phyloP scores from a whole-genome alignment of 129 eudicot genomes.

The Sambucus nigra region DNA sequence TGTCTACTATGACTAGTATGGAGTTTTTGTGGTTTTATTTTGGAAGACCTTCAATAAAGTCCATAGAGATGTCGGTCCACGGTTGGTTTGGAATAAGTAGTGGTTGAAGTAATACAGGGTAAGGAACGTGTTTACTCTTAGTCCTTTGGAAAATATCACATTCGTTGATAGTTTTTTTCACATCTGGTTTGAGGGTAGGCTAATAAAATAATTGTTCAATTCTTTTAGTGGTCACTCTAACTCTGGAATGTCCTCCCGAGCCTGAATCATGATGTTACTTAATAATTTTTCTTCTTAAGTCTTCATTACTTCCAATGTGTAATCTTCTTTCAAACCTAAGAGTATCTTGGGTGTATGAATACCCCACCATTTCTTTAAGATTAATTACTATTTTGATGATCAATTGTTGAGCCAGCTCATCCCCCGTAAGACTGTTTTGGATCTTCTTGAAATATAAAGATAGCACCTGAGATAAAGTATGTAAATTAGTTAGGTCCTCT shows the following conservation, averaged over 20 bases:
- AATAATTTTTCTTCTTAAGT: background rate
- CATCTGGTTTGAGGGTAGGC: background rate
- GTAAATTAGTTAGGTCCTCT: background rate
- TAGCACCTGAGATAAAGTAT: background rate
- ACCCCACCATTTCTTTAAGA: too few relatives aligned
- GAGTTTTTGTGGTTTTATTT: background rate
- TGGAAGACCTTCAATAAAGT: constrained; percentile 7
- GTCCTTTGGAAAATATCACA: constrained; percentile 12
- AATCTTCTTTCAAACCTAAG: background rate
- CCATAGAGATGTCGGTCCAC: background rate
- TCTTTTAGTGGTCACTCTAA: background rate
- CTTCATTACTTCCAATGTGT: background rate
- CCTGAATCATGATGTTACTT: background rate
- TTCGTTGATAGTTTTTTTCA: background rate
- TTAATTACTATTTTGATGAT: background rate
- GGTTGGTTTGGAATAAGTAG: background rate
- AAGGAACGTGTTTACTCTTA: background rate
- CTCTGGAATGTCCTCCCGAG: constrained; percentile 14
- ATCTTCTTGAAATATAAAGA: background rate
- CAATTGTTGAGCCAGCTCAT: too few relatives aligned
- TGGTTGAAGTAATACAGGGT: background rate
- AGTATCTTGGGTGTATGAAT: background rate
- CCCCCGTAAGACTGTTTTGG: too few relatives aligned
- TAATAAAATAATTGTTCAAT: background rate
- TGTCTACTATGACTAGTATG: background rate